Conservation (phyloP, 2,329 filamentous ascomycete species). For the Tolypocladium capitatum region DNA sequence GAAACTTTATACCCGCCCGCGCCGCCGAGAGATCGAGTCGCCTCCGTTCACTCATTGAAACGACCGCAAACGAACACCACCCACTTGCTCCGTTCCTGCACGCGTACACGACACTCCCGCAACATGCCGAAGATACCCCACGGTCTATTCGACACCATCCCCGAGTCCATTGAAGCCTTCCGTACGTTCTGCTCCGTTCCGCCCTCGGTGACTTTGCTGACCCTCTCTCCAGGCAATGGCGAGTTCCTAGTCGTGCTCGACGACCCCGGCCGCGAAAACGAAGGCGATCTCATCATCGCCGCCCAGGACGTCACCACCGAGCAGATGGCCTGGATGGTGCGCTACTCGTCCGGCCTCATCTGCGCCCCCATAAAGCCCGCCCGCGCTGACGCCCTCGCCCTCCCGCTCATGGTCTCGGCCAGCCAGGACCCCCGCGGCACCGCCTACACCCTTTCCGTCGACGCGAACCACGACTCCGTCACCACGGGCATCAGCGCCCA, state of each 20-base stretch:
- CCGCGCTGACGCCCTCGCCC: conserved; percentile 55
- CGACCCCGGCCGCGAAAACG: conserved; percentile 84
- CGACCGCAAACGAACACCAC: neutral
- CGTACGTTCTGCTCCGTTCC: conserved; percentile 29
- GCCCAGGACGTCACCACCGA: conserved; percentile 70
- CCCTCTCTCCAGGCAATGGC: conserved; percentile 44
- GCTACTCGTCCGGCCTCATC: conserved; percentile 79
- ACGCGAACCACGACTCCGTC: conserved; percentile 58
- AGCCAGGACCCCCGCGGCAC: conserved; percentile 77
- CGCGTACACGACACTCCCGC: neutral
- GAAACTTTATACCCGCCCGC: neutral
- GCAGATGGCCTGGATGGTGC: conserved; percentile 94
- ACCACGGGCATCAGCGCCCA: conserved; percentile 85
- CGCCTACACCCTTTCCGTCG: conserved; percentile 84
- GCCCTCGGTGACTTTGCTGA: conserved; percentile 3
- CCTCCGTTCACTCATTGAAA: neutral
- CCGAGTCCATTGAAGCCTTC: conserved; percentile 50
- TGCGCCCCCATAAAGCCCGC: conserved; percentile 69
- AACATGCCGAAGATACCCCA: conserved; percentile 38
- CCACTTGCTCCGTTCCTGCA: neutral
- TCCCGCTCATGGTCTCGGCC: conserved; percentile 75
- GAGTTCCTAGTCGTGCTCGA: conserved; percentile 96
- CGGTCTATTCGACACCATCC: conserved; percentile 50
- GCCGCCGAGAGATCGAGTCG: neutral
- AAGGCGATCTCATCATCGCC: conserved; percentile 95